These are phyloP conservation scores for Pichia sp. DNA, from an alignment of 1,139 yeast genomes.

Conservation along the genomic window DNA sequence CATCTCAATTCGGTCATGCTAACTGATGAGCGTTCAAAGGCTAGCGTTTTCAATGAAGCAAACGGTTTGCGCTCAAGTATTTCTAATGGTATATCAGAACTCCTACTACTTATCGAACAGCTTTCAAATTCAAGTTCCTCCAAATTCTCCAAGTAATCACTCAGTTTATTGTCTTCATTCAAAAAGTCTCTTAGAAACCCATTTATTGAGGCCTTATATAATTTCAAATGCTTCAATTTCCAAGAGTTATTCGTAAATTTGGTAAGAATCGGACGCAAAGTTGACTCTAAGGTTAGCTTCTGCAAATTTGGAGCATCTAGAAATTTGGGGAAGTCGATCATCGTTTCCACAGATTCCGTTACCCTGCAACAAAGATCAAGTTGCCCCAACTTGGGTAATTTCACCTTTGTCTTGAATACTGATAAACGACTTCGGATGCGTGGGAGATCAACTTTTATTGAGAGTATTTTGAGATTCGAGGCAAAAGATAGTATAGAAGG, in stretches of 20 bases:
- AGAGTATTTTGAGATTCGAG: background rate
- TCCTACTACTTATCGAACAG: background rate
- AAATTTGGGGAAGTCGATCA: background rate
- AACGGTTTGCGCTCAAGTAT: background rate
- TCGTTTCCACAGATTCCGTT: background rate
- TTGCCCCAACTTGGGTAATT: background rate
- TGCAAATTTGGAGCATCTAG: background rate
- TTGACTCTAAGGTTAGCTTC: background rate
- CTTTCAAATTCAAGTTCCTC: background rate
- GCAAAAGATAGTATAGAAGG: background rate
- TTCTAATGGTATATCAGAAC: background rate
- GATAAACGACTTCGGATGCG: background rate
- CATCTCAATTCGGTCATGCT: background rate
- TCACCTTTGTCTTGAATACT: background rate
- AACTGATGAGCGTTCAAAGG: background rate
- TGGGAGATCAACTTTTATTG: background rate
- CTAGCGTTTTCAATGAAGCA: background rate
- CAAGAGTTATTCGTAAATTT: background rate
- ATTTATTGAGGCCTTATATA: background rate
- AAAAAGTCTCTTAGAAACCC: background rate
- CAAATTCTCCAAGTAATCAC: background rate
- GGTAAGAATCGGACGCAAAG: background rate
- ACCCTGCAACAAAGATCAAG: background rate
- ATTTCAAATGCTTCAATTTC: background rate
- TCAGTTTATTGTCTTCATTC: background rate